Conservation (phyloP, 2,329 filamentous ascomycete genomes). For the Hypoxylon sp. region DNA sequence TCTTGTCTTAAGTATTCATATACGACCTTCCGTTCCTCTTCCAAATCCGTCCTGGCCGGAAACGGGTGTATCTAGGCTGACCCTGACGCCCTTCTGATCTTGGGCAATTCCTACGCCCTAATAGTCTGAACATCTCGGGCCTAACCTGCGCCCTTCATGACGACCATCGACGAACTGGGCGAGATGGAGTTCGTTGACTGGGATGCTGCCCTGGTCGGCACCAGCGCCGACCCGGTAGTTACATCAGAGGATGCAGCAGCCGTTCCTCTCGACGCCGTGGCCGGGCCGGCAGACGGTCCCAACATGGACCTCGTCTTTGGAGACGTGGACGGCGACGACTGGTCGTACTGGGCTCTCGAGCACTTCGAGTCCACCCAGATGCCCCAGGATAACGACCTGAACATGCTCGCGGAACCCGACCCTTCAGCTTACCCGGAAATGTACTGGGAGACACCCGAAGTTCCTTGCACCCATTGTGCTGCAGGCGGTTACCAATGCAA, state of each 20-base stretch:
- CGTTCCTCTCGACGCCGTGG: constrained; percentile 40
- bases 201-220: constrained; percentile 55
- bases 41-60: constrained; percentile 2
- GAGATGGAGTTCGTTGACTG: constrained; percentile 68
- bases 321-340: constrained; percentile 65
- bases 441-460: constrained; percentile 54
- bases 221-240: constrained; percentile 45
- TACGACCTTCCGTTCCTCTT: constrained; percentile 5
- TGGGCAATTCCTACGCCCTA: constrained; percentile 15
- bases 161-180: constrained; percentile 63
- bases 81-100: constrained; percentile 22
- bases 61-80: constrained; percentile 11
- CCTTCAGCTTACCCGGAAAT: constrained; percentile 43
- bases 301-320: constrained; percentile 63
- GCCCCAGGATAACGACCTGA: constrained; percentile 47
- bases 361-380: constrained; percentile 59
- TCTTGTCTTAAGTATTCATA: constrained; percentile 19
- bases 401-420: constrained; percentile 44
- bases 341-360: constrained; percentile 66
- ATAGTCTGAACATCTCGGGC: constrained; percentile 12
- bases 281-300: constrained; percentile 33
- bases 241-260: constrained; percentile 48
- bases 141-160: constrained; percentile 40
- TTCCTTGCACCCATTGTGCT: constrained; percentile 62
- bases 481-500: constrained; percentile 66